A percentile compares a stretch with the other conserved stretches of the same genome.
Evolutionary conservation across 148 eudicot genomes (phyloP).

Genomic region (Cornus florida): DNA sequence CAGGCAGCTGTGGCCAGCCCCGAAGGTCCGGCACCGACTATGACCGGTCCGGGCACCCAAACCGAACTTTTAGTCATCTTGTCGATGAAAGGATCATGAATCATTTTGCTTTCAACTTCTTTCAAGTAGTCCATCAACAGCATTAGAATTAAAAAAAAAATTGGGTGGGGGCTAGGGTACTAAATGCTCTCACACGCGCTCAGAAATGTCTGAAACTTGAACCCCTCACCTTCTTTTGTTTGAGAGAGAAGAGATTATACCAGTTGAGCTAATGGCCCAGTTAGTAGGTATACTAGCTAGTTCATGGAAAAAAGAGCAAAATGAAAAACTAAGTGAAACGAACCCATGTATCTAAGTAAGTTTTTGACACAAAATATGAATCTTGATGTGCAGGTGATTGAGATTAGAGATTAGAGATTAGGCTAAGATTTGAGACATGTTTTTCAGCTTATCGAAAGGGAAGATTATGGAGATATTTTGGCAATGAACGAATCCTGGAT

Average conservation of each 20-base stretch:
- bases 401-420: not conserved
- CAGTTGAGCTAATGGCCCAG: not conserved
- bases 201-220: too few relatives aligned
- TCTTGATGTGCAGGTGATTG: not conserved
- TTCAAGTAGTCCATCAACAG: conserved; percentile 28
- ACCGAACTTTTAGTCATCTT: conserved; percentile 14
- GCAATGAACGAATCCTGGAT: not conserved
- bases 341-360: not conserved
- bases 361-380: not conserved
- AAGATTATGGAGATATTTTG: conserved; percentile 5
- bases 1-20: conserved; percentile 65
- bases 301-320: not conserved
- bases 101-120: conserved; percentile 43
- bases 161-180: too few relatives aligned
- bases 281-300: not conserved
- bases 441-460: not conserved
- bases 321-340: not conserved
- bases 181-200: too few relatives aligned
- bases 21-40: conserved; percentile 76
- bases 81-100: conserved; percentile 37
- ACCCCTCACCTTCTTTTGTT: too few relatives aligned
- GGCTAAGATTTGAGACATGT: not conserved
- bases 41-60: conserved; percentile 49
- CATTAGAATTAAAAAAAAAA: not conserved
- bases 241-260: not conserved